A percentile compares a stretch with the other conserved stretches of the same genome.
Evolutionary conservation across 495 filamentous ascomycete species (phyloP).

Genomic region (Elasticomyces elasticus): DNA sequence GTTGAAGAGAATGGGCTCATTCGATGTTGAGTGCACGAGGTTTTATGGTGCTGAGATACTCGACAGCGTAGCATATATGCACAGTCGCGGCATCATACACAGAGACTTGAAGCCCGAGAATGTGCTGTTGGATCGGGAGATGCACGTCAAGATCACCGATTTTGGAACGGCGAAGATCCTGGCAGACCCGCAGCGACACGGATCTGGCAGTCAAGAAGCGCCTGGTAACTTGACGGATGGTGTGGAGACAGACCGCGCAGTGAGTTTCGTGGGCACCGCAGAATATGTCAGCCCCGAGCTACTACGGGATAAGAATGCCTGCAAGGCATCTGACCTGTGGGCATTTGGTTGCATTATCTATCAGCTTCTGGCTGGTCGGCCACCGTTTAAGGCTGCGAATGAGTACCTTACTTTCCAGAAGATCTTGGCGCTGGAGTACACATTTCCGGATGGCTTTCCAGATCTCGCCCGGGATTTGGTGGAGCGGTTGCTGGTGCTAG

Average conservation of each 20-base stretch:
- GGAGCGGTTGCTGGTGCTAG: slow-evolving; percentile 81
- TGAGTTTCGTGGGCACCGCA: slow-evolving; percentile 95
- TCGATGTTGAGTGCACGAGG: slow-evolving; percentile 88
- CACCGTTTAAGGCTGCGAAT: slow-evolving; percentile 94
- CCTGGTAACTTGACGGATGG: slow-evolving; percentile 43
- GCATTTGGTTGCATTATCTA: slow-evolving; percentile 99
- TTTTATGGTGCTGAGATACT: slow-evolving; percentile 97
- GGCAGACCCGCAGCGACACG: slow-evolving; percentile 40
- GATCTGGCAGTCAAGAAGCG: slow-evolving; percentile 22
- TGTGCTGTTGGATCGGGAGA: slow-evolving; percentile 84
- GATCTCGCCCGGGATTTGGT: slow-evolving; percentile 81
- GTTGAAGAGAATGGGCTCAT: slow-evolving; percentile 84
- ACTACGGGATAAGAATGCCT: slow-evolving; percentile 88
- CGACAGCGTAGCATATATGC: slow-evolving; percentile 97
- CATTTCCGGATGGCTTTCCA: slow-evolving; percentile 87
- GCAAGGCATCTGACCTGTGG: slow-evolving; percentile 97
- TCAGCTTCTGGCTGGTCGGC: slow-evolving; percentile 83
- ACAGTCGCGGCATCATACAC: slow-evolving; percentile 90
- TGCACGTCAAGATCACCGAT: slow-evolving; percentile 98
- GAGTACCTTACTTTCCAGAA: slow-evolving; percentile 98
- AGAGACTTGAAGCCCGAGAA: slow-evolving; percentile 97
- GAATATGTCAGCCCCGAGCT: slow-evolving; percentile 98
- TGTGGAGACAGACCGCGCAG: slow-evolving; percentile 61
- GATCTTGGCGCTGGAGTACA: slow-evolving; percentile 87
- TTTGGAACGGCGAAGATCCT: slow-evolving; percentile 96